These are phyloP conservation scores for Eucalyptus victrix DNA, from an alignment of 345 rosid species.

Conservation along the genomic window DNA sequence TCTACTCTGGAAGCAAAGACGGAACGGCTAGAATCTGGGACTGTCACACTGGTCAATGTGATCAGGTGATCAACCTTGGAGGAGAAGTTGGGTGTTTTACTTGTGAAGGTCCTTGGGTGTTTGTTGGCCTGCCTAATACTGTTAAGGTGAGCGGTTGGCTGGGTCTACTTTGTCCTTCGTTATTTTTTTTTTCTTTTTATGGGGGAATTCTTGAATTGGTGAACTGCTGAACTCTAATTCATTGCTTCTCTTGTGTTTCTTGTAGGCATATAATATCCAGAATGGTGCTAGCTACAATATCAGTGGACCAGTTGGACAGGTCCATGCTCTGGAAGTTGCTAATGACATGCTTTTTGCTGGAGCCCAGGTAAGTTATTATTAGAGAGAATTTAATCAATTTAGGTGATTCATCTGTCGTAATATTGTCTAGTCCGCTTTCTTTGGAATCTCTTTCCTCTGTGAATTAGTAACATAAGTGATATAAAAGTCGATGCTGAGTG, in stretches of 20 bases:
- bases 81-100: slow-evolving; percentile 35
- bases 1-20: slow-evolving; percentile 38
- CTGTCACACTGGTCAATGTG: slow-evolving; percentile 37
- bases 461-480: neutral
- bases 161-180: neutral
- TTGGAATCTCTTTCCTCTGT: neutral
- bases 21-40: slow-evolving; percentile 41
- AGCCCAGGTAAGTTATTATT: slow-evolving; percentile 29
- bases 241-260: neutral
- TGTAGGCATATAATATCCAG: slow-evolving; percentile 46
- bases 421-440: neutral
- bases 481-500: neutral
- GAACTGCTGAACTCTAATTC: neutral
- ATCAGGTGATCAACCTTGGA: slow-evolving; percentile 10
- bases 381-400: neutral
- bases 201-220: too few relatives aligned
- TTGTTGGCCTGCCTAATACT: slow-evolving; percentile 38
- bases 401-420: neutral
- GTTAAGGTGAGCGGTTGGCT: slow-evolving; percentile 18
- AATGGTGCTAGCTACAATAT: slow-evolving; percentile 16
- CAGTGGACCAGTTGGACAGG: slow-evolving; percentile 30
- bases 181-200: neutral
- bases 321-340: slow-evolving; percentile 22
- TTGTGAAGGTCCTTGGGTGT: slow-evolving; percentile 49
- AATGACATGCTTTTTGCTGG: slow-evolving; percentile 46